phyloP scores from a whole-genome alignment of 2,329 filamentous ascomycete genomes.

The Beauveria sp. region DNA sequence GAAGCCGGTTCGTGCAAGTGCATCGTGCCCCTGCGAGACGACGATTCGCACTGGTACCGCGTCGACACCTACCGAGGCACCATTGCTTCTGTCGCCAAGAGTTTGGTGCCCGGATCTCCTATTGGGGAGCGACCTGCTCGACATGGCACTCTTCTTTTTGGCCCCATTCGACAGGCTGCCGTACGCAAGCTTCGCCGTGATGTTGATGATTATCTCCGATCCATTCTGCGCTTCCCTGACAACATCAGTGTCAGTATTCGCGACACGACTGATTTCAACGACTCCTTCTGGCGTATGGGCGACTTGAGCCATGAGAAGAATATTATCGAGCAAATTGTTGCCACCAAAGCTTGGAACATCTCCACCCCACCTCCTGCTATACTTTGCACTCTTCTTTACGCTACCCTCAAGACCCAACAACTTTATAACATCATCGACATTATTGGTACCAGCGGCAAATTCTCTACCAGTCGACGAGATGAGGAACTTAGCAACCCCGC shows the following conservation, averaged over 20 bases:
- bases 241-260: neutral
- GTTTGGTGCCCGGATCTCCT: slow-evolving; percentile 1
- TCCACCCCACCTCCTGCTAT: slow-evolving; percentile 33
- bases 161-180: neutral
- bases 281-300: slow-evolving; percentile 10
- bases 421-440: slow-evolving; percentile 47
- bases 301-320: slow-evolving; percentile 5
- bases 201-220: slow-evolving; percentile 4
- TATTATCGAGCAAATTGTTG: slow-evolving; percentile 4
- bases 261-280: slow-evolving; percentile 8
- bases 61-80: slow-evolving; percentile 7
- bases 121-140: neutral
- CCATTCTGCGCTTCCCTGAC: slow-evolving; percentile 1
- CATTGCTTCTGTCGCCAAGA: slow-evolving; percentile 7
- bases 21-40: neutral
- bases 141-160: neutral
- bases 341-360: neutral
- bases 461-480: slow-evolving; percentile 40
- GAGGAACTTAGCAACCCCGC: slow-evolving; percentile 44
- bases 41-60: slow-evolving; percentile 8
- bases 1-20: slow-evolving; percentile 1
- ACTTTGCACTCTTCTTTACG: slow-evolving; percentile 42
- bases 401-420: slow-evolving; percentile 41
- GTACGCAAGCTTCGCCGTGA: slow-evolving; percentile 5
- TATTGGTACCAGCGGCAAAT: slow-evolving; percentile 40